These are phyloP conservation scores for Rhodomyrtus tomentosa DNA, from an alignment of 345 rosid genomes.

Conservation along the genomic window DNA sequence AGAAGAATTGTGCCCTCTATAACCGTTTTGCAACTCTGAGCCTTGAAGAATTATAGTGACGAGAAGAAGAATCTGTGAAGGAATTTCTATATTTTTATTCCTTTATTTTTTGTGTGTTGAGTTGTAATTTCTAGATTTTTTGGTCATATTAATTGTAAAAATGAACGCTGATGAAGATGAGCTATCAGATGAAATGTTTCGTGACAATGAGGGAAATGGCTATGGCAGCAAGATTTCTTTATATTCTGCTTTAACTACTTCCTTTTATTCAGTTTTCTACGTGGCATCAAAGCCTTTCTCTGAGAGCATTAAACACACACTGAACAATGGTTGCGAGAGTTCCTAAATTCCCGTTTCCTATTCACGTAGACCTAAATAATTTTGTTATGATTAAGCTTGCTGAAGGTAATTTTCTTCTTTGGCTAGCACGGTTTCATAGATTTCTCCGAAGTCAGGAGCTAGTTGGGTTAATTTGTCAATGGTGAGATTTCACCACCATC, in stretches of 20 bases:
- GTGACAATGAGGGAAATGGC: neutral
- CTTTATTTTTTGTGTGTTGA: no score
- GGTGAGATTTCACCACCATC: neutral
- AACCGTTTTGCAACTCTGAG: neutral
- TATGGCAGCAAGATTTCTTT: neutral
- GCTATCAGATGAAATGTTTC: neutral
- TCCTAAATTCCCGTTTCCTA: no score
- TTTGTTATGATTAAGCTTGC: neutral
- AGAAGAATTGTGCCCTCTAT: neutral
- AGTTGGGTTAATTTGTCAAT: neutral
- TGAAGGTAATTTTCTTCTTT: neutral
- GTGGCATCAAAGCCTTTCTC: no score
- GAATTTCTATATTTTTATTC: neutral
- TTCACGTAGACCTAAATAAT: no score
- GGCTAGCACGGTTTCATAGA: neutral
- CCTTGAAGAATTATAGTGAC: neutral
- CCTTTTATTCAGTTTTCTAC: no score
- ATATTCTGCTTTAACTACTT: neutral
- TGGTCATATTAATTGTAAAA: no score
- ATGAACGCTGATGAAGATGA: no score
- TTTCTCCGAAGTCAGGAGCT: conserved; percentile 9
- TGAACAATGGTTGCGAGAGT: no score
- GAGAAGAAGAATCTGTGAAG: neutral
- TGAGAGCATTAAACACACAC: no score
- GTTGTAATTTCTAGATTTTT: no score